Base-by-base conservation (phyloP, 2,329 filamentous ascomycete genomes). In the Phoma sp. region DNA sequence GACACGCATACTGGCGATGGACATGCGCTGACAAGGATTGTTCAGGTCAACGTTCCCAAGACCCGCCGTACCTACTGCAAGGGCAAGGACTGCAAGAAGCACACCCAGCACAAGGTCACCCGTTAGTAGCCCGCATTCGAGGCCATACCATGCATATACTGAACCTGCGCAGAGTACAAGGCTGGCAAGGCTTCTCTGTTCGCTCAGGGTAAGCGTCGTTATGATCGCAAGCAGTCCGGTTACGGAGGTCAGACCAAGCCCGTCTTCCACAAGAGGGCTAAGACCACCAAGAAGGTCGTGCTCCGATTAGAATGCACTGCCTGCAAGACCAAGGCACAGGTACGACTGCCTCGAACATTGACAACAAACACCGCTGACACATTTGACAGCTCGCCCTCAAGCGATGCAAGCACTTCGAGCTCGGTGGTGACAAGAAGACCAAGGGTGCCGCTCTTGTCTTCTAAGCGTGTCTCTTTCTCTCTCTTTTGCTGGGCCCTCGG, bases 381-480 rank as follows among this genome's bases (percentile, higher is more conserved):
- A 14, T 32, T 90, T 88, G 88, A 81, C 92, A 99, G 86, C 87
- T 99, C 77, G 87, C 95, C 73, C 86, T 99, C 82, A 99, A 99
- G 91, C 92, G 95, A 80, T 99, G 95, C 92, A 99, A 99, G 91
- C 95, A 99, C 88, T 99, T 99, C 84, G 95, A 99, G 86, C 85
- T 99, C 77, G 95, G 95, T 89, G 95, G 95, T 88, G 95, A 99
- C 90, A 99, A 99, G 93, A 99, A 99, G 92, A 99, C 95, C 76
- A 99, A 99, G 92, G 95, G 95, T 90, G 95, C 95, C 76, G 95
- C 95, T 82, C 88, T 99, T 78, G 95, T 99, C 77, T 99, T 99
- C 88, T 99, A 96, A 89, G 83, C 85, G 81, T 78, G 75, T 81
- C 81, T 63, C 68, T 67, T 74, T 67, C 66, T 74, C 68, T 71